These are phyloP conservation scores for Xylaria sp. DNA, from an alignment of 2,329 filamentous ascomycete species.

Conservation along the genomic window DNA sequence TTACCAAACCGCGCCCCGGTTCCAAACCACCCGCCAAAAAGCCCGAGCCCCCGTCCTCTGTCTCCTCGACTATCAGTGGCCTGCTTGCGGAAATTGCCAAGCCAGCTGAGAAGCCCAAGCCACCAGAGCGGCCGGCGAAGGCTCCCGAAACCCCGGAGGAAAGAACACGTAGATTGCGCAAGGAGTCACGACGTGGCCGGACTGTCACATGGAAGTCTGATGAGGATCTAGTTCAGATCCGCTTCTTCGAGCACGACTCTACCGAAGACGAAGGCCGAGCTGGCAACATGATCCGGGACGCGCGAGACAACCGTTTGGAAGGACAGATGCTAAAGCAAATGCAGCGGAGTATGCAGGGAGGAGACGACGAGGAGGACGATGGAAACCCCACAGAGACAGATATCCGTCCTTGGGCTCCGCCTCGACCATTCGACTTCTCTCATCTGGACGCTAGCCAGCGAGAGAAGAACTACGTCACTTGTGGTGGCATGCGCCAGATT, in stretches of 20 bases:
- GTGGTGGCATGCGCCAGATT: constrained; percentile 63
- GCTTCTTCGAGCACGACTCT: constrained; percentile 76
- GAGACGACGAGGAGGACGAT: constrained; percentile 66
- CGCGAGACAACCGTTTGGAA: constrained; percentile 76
- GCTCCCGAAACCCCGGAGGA: constrained; percentile 74
- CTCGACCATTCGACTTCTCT: constrained; percentile 59
- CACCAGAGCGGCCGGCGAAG: constrained; percentile 57
- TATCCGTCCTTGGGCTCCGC: constrained; percentile 64
- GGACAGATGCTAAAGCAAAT: constrained; percentile 70
- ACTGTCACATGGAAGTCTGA: constrained; percentile 78
- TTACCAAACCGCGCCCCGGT: constrained; percentile 59
- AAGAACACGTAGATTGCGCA: constrained; percentile 73
- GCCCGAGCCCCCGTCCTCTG: constrained; percentile 47
- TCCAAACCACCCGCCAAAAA: constrained; percentile 57
- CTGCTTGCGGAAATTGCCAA: constrained; percentile 63
- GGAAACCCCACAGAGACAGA: constrained; percentile 65
- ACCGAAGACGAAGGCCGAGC: constrained; percentile 75
- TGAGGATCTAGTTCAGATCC: constrained; percentile 71
- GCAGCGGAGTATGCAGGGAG: constrained; percentile 59
- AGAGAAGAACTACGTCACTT: constrained; percentile 62
- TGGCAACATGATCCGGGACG: constrained; percentile 75
- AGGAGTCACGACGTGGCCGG: constrained; percentile 75
- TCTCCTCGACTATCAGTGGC: constrained; percentile 63
- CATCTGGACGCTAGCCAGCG: constrained; percentile 58
- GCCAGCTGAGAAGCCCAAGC: constrained; percentile 61